These are phyloP conservation scores for Hymenoscyphus albidus DNA, from an alignment of 2,329 filamentous ascomycete genomes.

Conservation along the genomic window DNA sequence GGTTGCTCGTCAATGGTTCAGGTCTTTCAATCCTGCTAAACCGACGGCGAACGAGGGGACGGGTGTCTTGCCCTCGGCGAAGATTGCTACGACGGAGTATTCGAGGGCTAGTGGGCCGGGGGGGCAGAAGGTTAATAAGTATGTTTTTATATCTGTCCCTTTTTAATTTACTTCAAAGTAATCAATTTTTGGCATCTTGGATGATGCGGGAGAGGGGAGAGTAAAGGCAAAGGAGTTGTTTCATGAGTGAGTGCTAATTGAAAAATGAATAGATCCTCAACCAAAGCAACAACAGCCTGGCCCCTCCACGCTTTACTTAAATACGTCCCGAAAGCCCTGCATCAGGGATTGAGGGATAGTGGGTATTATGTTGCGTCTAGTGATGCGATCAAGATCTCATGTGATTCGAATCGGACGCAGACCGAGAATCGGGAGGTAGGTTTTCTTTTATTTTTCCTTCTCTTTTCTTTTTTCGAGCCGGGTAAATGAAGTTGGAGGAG, in stretches of 20 bases:
- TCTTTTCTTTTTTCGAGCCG: too few relatives aligned
- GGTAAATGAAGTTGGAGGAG: too few relatives aligned
- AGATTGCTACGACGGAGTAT: constrained; percentile 29
- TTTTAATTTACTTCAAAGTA: constrained; percentile 21
- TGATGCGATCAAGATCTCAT: constrained; percentile 32
- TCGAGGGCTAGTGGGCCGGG: constrained; percentile 31
- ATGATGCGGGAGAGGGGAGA: too few relatives aligned
- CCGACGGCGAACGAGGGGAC: neutral
- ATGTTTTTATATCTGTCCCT: constrained; percentile 4
- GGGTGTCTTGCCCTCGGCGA: constrained; percentile 4
- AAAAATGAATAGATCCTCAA: neutral
- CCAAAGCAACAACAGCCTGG: constrained; percentile 35
- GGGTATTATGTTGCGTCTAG: constrained; percentile 31
- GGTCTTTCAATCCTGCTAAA: constrained; percentile 20
- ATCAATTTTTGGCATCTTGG: too few relatives aligned
- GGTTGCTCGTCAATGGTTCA: constrained; percentile 32
- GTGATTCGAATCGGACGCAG: constrained; percentile 29
- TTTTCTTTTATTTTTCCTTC: too few relatives aligned
- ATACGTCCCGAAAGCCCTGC: constrained; percentile 30
- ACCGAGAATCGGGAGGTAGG: constrained; percentile 25
- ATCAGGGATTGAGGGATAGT: constrained; percentile 24
- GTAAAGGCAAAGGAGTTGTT: constrained; percentile 18
- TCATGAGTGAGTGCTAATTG: too few relatives aligned
- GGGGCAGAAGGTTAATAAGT: constrained; percentile 38
- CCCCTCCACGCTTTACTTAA: constrained; percentile 23